Evolutionary conservation across 257 asterid species (phyloP).

Genomic region (Salvia miltiorrhiza): DNA sequence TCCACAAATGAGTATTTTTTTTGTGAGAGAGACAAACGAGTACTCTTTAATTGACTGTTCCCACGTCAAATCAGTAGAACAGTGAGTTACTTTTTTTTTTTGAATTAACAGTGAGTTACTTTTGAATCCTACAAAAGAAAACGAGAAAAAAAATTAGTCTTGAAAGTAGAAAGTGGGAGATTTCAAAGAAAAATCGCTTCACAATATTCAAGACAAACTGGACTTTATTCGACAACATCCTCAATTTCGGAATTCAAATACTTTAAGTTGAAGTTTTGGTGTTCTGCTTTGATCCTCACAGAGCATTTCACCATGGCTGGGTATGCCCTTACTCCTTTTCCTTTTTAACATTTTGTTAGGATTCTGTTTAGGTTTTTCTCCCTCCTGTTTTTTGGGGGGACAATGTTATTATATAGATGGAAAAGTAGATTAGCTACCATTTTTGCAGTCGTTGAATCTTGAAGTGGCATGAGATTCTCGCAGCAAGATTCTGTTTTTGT

Average conservation of each 20-base stretch:
- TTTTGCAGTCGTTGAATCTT: slow-evolving; percentile 14
- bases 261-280: background rate
- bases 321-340: slow-evolving; percentile 27
- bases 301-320: slow-evolving; percentile 51
- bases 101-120: background rate
- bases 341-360: background rate
- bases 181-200: slow-evolving; percentile 3
- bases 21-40: too few relatives aligned
- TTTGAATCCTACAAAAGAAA: background rate
- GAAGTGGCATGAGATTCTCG: slow-evolving; percentile 12
- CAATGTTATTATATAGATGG: background rate
- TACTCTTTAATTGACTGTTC: background rate
- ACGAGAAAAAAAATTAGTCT: background rate
- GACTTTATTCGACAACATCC: background rate
- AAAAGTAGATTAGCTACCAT: background rate
- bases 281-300: slow-evolving; percentile 4
- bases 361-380: background rate
- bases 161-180: slow-evolving; percentile 8
- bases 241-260: slow-evolving; percentile 3
- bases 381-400: background rate
- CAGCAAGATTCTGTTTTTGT: slow-evolving; percentile 16
- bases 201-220: slow-evolving; percentile 12
- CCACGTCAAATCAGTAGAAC: background rate
- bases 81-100: background rate
- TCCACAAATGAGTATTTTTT: too few relatives aligned